phyloP scores from a whole-genome alignment of 495 filamentous ascomycete species.

The Neurospora sp. region DNA sequence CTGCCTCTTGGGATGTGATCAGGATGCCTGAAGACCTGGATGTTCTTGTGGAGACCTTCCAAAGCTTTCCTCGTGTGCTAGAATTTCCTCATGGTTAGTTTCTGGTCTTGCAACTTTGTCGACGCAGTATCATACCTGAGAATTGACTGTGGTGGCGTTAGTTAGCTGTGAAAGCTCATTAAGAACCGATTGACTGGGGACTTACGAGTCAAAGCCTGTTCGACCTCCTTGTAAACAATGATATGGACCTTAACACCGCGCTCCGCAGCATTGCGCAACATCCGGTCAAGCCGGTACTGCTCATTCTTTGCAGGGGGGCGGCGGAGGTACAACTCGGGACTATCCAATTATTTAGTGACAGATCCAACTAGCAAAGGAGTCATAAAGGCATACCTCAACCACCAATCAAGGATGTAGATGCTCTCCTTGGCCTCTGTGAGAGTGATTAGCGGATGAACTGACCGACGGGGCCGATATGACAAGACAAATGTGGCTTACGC shows the following conservation, averaged over 20 bases:
- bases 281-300: conserved; percentile 76
- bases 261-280: conserved; percentile 79
- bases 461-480: neutral
- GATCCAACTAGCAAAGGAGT: neutral
- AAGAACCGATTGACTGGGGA: conserved; percentile 10
- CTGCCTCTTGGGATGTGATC: conserved; percentile 75
- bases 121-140: conserved; percentile 26
- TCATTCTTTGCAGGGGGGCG: conserved; percentile 74
- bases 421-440: conserved; percentile 56
- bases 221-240: conserved; percentile 94
- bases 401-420: conserved; percentile 95
- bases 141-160: conserved; percentile 49
- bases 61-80: conserved; percentile 76
- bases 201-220: conserved; percentile 77
- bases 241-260: conserved; percentile 81
- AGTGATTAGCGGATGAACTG: conserved; percentile 10
- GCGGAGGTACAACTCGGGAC: conserved; percentile 80
- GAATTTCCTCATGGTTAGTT: neutral
- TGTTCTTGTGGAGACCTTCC: conserved; percentile 73
- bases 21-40: conserved; percentile 83
- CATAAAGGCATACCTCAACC: conserved; percentile 46
- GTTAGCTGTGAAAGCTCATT: neutral
- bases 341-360: neutral
- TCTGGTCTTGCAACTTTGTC: neutral
- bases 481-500: conserved; percentile 16